Percentiles rank a stretch among this genome's conserved stretches.
These are phyloP conservation scores for Pyrenophora teres DNA, from an alignment of 2,329 filamentous ascomycete species.

Conservation along the genomic window DNA sequence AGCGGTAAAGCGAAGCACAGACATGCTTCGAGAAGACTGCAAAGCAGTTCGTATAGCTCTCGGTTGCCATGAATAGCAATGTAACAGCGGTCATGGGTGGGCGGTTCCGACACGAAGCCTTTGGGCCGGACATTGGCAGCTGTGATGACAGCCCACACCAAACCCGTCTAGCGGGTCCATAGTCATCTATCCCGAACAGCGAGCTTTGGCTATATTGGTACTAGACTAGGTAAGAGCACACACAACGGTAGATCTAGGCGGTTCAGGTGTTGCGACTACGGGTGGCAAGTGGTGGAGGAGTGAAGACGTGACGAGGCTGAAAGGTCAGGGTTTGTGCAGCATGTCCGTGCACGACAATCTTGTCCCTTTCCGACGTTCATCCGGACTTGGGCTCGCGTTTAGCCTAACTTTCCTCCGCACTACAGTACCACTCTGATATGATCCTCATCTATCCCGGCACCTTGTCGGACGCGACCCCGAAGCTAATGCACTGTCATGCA, in stretches of 20 bases:
- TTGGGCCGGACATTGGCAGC: conserved; percentile 34
- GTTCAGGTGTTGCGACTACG: conserved; percentile 17
- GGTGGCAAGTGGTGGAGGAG: conserved; percentile 25
- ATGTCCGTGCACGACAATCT: conserved; percentile 27
- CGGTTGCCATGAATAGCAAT: conserved; percentile 27
- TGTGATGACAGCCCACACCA: conserved; percentile 12
- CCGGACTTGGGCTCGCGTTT: conserved; percentile 27
- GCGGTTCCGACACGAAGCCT: conserved; percentile 25
- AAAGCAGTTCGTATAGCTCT: conserved; percentile 24
- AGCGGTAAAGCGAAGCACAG: conserved; percentile 22
- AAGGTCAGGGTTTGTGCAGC: conserved; percentile 13
- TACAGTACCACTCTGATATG: conserved; percentile 33
- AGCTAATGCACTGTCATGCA: conserved; percentile 20
- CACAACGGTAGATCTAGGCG: conserved; percentile 12
- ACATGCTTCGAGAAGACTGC: conserved; percentile 35
- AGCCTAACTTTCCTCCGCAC: conserved; percentile 37
- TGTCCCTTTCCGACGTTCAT: conserved; percentile 29
- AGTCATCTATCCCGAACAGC: conserved; percentile 39
- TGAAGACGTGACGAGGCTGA: conserved; percentile 33
- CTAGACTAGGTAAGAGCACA: conserved; percentile 14
- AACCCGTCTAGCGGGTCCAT: conserved; percentile 8
- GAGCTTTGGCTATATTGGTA: conserved; percentile 15
- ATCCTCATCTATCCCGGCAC: conserved; percentile 31
- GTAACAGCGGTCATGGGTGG: conserved; percentile 25
- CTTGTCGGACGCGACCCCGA: conserved; percentile 22